Evolutionary conservation across 192 early-diverging fungal genomes (phyloP), one percentile per base, ranked within the genome.

Genomic region (Coemansia sp.): DNA sequence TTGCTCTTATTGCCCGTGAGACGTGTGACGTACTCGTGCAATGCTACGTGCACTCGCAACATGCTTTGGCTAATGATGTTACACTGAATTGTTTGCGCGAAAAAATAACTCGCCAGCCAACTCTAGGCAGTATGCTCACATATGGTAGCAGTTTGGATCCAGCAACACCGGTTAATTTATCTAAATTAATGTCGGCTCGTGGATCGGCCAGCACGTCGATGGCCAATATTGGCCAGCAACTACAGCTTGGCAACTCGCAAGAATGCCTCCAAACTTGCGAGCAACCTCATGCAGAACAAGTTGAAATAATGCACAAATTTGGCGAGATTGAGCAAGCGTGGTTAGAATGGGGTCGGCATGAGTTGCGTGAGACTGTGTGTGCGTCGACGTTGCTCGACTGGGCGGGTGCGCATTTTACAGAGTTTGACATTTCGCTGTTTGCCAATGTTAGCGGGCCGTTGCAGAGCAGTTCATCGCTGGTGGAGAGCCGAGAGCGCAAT

Each of bases 21-120:
- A 84, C 94, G 0, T 89, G 95, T 38, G 96, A 98, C 38, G 59
- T 65, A 17, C 53, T 82, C 54, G 65, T 76, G 70, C 79, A 82
- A 66, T 69, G 66, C 60, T 81, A 81, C n/a, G 73, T 67, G 47
- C 79, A 76, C 47, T 80, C 77, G 39, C 68, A 54, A 21, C 24
- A 22, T 15, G 74, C 71, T 35, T 58, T 75, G 19, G 65, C 58
- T 0, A 41, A 27, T 23, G 72, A 80, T 54, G 41, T 43, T 4
- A 43, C 41, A 15, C 5, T 43, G 41, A 0, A 5, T n/a, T 11
- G 41, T n/a, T n/a, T 43, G 41, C 41, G 14, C 14, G 41, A 43
- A 7, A 43, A 43, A n/a, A 43, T 43, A 43, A 10, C 12, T n/a
- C 12, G 41, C 7, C 41, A 43, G 14, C 41, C 15, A 0, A n/a